A percentile compares a stretch with the other conserved stretches of the same genome.
phyloP scores from a whole-genome alignment of 306 rosid genomes.

The Castanea sativa region DNA sequence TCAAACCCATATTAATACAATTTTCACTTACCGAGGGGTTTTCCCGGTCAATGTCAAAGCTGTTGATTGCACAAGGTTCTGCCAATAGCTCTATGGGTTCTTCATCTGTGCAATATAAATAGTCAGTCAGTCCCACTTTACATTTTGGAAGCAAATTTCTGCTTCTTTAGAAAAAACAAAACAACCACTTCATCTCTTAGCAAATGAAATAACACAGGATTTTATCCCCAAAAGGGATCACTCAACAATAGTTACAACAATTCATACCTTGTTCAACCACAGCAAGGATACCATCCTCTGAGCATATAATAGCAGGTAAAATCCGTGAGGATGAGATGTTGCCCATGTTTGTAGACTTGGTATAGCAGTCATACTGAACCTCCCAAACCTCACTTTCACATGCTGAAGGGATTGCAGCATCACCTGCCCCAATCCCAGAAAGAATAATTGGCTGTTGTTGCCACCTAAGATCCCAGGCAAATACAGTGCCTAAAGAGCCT shows the following conservation, averaged over 20 bases:
- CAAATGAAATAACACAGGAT: neutral
- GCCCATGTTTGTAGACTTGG: slow-evolving; percentile 44
- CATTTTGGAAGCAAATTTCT: neutral
- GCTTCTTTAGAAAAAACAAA: neutral
- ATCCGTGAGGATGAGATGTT: slow-evolving; percentile 66
- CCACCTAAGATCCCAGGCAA: slow-evolving; percentile 97
- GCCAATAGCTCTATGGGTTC: slow-evolving; percentile 73
- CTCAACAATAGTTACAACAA: slow-evolving; percentile 12
- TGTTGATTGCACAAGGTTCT: slow-evolving; percentile 92
- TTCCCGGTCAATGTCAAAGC: slow-evolving; percentile 83
- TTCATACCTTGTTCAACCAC: slow-evolving; percentile 74
- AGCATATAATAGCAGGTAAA: slow-evolving; percentile 82
- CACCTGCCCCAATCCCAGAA: slow-evolving; percentile 61
- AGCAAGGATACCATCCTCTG: slow-evolving; percentile 91
- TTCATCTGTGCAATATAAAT: slow-evolving; percentile 47
- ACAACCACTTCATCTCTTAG: neutral
- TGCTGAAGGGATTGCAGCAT: slow-evolving; percentile 38
- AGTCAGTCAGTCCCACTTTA: slow-evolving; percentile 13
- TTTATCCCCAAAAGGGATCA: slow-evolving; percentile 11
- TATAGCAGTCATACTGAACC: slow-evolving; percentile 74
- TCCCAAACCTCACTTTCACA: slow-evolving; percentile 99
- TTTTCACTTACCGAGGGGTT: slow-evolving; percentile 74
- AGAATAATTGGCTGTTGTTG: slow-evolving; percentile 82
- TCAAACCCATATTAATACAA: neutral
- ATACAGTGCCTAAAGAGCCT: slow-evolving; percentile 85